phyloP scores from a whole-genome alignment of 192 early-diverging fungal species.

The Linnemannia hyalina region DNA sequence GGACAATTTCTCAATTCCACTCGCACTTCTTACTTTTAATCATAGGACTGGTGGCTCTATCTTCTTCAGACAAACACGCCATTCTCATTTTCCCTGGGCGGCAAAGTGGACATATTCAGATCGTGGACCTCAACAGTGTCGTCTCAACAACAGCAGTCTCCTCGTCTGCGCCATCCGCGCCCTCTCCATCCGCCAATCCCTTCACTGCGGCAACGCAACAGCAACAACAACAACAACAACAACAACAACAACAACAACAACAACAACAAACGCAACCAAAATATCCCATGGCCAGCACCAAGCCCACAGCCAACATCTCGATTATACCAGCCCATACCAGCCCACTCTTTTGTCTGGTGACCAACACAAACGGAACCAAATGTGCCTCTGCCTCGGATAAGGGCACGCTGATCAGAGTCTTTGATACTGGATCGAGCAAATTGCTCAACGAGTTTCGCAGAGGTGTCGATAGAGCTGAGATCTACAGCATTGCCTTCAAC shows the following conservation, averaged over 20 bases:
- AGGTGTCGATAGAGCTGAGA: slow-evolving; percentile 89
- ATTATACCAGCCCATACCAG: slow-evolving; percentile 90
- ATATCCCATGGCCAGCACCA: slow-evolving; percentile 56
- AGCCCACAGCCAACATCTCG: slow-evolving; percentile 70
- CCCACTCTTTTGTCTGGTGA: slow-evolving; percentile 79
- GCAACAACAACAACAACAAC: slow-evolving; percentile 34
- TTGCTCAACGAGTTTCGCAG: slow-evolving; percentile 89
- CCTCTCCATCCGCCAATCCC: slow-evolving; percentile 51
- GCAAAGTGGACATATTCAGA: slow-evolving; percentile 87
- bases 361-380: slow-evolving; percentile 82
- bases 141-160: slow-evolving; percentile 57
- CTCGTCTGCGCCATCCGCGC: slow-evolving; percentile 29
- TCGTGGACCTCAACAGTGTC: slow-evolving; percentile 79
- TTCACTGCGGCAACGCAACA: slow-evolving; percentile 38
- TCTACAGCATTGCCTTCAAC: slow-evolving; percentile 92
- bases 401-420: slow-evolving; percentile 94
- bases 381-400: slow-evolving; percentile 90
- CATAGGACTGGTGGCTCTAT: slow-evolving; percentile 75
- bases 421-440: slow-evolving; percentile 78
- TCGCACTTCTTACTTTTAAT: not conserved
- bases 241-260: too few relatives aligned
- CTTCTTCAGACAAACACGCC: slow-evolving; percentile 72
- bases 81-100: slow-evolving; percentile 89
- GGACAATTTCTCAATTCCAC: not conserved
- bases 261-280: slow-evolving; percentile 28